phyloP scores from a whole-genome alignment of 2,329 filamentous ascomycete genomes.

The Fusarium tupiense region DNA sequence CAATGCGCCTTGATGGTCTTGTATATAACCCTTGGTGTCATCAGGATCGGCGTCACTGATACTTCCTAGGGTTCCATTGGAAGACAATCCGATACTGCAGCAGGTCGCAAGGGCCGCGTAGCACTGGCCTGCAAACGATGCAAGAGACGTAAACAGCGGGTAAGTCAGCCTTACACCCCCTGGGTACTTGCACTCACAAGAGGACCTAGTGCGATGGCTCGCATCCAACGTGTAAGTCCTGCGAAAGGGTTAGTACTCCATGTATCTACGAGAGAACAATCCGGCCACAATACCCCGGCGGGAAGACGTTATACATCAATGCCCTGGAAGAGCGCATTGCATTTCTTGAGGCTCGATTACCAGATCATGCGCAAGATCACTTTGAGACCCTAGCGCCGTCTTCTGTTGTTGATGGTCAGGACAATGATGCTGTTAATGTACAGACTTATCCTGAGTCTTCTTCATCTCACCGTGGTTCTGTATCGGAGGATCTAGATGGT shows the following conservation, averaged over 20 bases:
- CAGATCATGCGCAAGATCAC: not conserved
- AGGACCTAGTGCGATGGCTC: not conserved
- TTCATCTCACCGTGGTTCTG: fast-evolving
- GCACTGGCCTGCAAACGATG: not conserved
- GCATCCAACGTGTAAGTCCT: not conserved
- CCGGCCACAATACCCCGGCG: not conserved
- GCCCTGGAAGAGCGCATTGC: not conserved
- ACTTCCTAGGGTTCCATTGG: not conserved
- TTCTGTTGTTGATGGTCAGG: not conserved
- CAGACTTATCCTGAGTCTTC: not conserved
- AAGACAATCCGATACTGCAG: not conserved
- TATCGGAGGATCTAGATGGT: fast-evolving
- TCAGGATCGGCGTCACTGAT: fast-evolving
- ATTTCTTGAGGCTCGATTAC: not conserved
- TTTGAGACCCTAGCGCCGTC: not conserved
- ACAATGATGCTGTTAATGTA: fast-evolving
- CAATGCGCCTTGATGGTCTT: not conserved
- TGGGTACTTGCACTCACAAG: fast-evolving
- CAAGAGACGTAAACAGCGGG: not conserved
- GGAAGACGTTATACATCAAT: not conserved
- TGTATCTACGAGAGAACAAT: not conserved
- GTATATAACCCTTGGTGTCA: fast-evolving
- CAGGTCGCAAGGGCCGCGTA: not conserved
- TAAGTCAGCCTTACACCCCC: not conserved
- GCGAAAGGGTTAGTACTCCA: not conserved